Base-by-base conservation (phyloP, 2,329 filamentous ascomycete genomes). In the Graphilbum fragrans region DNA sequence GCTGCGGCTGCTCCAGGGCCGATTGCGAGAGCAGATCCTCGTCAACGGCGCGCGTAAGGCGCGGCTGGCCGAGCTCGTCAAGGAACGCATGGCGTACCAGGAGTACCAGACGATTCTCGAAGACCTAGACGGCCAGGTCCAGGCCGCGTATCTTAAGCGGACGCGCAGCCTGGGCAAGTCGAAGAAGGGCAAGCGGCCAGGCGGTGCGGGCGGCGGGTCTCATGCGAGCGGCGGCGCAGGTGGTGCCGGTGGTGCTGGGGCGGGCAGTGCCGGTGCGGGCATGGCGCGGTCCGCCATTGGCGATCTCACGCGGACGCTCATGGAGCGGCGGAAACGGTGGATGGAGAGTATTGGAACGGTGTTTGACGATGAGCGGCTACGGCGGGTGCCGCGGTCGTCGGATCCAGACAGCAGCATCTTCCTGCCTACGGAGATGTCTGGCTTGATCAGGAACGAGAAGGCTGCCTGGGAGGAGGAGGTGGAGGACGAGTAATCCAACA, bases 21-120 rank as follows among this genome's bases (percentile, higher is more conserved):
- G 86, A 39, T 72, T 98, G 3, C 82, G 86, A 50, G 79, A 87
- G 45, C 82, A 92, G 56, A 83, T 84, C 58, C 77, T 94, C 42
- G 67, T 84, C 59, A 98, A 98, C 58, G 90, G 88, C 32, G 86
- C 90, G 5, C 82, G 87, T 47, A 96, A 96, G 62, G 72, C 86
- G 7, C 77, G 88, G 3, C 69, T 98, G 11, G 78, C 86, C 1
- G 88, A 95, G 31, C 72, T 95, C 22, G 86, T 92, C 8, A 83
- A 87, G 52, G 88, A 94, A 58, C 80, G 86, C 49, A 90, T 98
- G 77, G 92, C 92, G 0, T 81, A 92, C 63, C 92, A 98, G 57
- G 92, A 98, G 58, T 98, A 94, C 66, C 83, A 82, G 58, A 95
- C 87, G 42, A 98, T 98, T 52, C 81, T 93, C 39, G 92, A 98